Percentiles rank a stretch among this genome's conserved stretches.
Conservation (phyloP, 2,329 filamentous ascomycete species). For the Fusarium camptoceras region DNA sequence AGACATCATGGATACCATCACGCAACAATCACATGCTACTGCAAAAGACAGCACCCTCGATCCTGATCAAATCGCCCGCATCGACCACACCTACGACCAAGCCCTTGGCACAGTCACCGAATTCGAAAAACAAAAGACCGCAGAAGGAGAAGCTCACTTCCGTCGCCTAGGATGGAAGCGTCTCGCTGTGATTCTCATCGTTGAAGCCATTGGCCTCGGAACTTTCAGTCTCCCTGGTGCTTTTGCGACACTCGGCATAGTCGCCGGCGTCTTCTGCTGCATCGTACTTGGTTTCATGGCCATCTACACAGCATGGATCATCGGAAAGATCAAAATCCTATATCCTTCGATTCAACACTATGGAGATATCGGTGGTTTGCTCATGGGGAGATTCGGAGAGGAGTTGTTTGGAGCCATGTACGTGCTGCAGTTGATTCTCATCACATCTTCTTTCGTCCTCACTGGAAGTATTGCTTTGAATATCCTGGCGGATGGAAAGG, state of each 20-base stretch:
- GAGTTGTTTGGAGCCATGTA: slow-evolving; percentile 69
- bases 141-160: slow-evolving; percentile 38
- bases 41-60: not conserved
- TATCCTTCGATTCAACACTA: slow-evolving; percentile 69
- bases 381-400: slow-evolving; percentile 67
- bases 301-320: slow-evolving; percentile 55
- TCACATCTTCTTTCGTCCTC: slow-evolving; percentile 73
- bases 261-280: slow-evolving; percentile 53
- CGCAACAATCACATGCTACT: not conserved
- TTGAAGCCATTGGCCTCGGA: slow-evolving; percentile 42
- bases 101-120: slow-evolving; percentile 40
- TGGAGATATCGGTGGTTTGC: slow-evolving; percentile 71
- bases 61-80: slow-evolving; percentile 17
- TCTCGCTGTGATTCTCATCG: slow-evolving; percentile 42
- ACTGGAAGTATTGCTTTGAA: slow-evolving; percentile 75
- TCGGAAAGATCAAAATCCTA: slow-evolving; percentile 56
- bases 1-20: slow-evolving; percentile 2
- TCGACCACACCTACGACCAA: slow-evolving; percentile 35
- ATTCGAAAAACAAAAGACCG: slow-evolving; percentile 42
- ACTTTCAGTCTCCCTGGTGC: slow-evolving; percentile 42
- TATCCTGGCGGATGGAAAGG: slow-evolving; percentile 65
- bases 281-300: slow-evolving; percentile 53
- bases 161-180: slow-evolving; percentile 43
- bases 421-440: slow-evolving; percentile 71
- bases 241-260: slow-evolving; percentile 43